Base-by-base conservation (phyloP, 192 early-diverging fungal genomes). In the Entrophospora sp. region DNA sequence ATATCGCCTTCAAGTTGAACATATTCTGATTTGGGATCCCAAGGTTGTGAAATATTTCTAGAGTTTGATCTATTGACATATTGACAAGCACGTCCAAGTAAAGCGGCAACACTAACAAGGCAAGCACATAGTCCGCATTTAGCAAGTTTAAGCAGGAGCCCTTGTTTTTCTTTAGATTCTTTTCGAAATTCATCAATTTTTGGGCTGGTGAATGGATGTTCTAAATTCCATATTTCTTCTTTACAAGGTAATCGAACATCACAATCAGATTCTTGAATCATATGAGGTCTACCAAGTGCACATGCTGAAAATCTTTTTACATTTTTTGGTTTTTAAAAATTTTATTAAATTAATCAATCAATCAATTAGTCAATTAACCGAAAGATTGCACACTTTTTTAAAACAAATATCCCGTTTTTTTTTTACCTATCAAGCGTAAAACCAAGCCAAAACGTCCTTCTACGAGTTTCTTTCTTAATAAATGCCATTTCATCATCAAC, bases 381-480 rank as follows among this genome's bases (percentile, higher is more conserved):
- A n/a, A n/a, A n/a, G n/a, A n/a, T n/a, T n/a, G n/a, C n/a, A n/a
- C n/a, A 32, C n/a, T 35, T 12, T 7, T 25, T 35, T 40, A 22
- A 27, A 13, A 20, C 1, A 36, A 40, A 24, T 12, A 40, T 3
- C 46, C 72, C 1, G 66, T 67, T 43, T 67, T 72, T 0, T 58
- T 67, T 0, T 72, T 74, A 77, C 73, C 68, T 74, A 62, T 84
- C 83, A 37, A 80, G n/a, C 6, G 71, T 64, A 45, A 79, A 84
- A 32, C 73, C 68, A 1, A 65, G 48, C 83, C 83, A 84, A 30
- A 82, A 84, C 16, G 76, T 73, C 32, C 83, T 68, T 43, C 83
- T 60, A 36, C 71, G 37, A n/a, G 68, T 71, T 61, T 84, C 83
- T 31, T 73, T 73, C 57, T 79, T 34, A 56, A 73, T 73, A 74